Conservation (phyloP, 129 eudicot genomes). For the Lactuca sativa region DNA sequence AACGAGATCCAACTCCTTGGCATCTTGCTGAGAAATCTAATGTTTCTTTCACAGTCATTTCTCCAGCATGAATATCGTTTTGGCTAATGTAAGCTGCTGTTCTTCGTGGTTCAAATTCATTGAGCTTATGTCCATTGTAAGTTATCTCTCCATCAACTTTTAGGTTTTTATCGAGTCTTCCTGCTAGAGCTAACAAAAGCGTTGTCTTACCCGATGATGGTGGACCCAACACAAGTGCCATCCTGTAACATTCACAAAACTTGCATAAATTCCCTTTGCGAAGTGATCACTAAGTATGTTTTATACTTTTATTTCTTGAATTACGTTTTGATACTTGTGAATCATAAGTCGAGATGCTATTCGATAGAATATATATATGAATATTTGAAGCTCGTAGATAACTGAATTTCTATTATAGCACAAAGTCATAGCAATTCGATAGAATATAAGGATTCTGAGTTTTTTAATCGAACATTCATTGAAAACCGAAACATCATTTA, state of each 20-base stretch:
- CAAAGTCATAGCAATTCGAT: no score
- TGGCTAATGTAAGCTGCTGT: slow-evolving; percentile 85
- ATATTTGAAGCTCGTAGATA: no score
- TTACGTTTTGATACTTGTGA: no score
- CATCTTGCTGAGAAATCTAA: slow-evolving; percentile 88
- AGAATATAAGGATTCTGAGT: no score
- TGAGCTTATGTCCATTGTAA: slow-evolving; percentile 76
- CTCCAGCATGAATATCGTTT: slow-evolving; percentile 77
- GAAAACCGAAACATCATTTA: no score
- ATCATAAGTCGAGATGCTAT: no score
- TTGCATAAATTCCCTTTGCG: no score
- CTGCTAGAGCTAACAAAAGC: slow-evolving; percentile 56
- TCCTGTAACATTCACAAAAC: slow-evolving; percentile 32
- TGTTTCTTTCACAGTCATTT: slow-evolving; percentile 85
- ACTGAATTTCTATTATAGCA: no score
- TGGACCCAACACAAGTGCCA: slow-evolving; percentile 68
- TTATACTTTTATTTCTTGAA: no score
- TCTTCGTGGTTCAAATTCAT: slow-evolving; percentile 76
- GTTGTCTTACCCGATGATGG: slow-evolving; percentile 77
- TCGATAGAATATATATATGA: no score
- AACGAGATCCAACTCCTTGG: slow-evolving; percentile 89
- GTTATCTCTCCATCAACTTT: slow-evolving; percentile 66
- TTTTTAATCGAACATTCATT: no score
- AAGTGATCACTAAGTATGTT: no score
- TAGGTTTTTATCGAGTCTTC: slow-evolving; percentile 43